Evolutionary conservation across 176 grass and related monocot species (phyloP).

Genomic region (Olyra latifolia): DNA sequence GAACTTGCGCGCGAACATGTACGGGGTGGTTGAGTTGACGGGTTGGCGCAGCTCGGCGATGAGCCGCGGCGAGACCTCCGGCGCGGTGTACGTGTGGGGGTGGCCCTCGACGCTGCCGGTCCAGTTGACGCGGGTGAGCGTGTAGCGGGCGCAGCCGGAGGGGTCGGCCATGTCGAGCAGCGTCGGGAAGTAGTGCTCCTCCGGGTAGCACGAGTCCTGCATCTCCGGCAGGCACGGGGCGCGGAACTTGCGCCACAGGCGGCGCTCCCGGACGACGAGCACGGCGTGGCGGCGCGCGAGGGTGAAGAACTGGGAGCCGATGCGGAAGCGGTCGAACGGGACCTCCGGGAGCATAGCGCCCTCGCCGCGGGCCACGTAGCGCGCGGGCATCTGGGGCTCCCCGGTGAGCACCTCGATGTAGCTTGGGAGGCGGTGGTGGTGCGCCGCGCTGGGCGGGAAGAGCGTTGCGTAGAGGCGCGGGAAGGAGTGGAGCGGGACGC

Average conservation of each 20-base stretch:
- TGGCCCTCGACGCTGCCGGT: constrained; percentile 75
- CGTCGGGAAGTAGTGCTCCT: constrained; percentile 97
- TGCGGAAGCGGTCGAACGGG: constrained; percentile 66
- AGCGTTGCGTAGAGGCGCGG: constrained; percentile 46
- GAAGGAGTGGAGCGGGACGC: constrained; percentile 81
- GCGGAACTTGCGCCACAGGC: constrained; percentile 82
- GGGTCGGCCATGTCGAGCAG: constrained; percentile 82
- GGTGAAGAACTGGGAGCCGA: constrained; percentile 91
- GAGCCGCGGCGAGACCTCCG: constrained; percentile 54
- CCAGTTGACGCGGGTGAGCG: constrained; percentile 88
- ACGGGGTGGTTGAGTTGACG: constrained; percentile 29
- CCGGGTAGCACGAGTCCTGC: constrained; percentile 67
- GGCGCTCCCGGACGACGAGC: constrained; percentile 68
- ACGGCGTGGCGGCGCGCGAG: constrained; percentile 70
- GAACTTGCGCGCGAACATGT: constrained; percentile 95
- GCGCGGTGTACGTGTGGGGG: constrained; percentile 53
- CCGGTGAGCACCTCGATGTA: constrained; percentile 90
- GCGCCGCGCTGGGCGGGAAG: constrained; percentile 4
- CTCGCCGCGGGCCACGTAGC: constrained; percentile 71
- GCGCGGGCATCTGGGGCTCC: constrained; percentile 53
- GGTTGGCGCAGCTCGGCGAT: constrained; percentile 45
- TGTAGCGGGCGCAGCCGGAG: constrained; percentile 55
- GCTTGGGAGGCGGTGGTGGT: constrained; percentile 43
- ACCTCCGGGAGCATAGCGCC: constrained; percentile 77
- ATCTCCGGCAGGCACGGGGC: constrained; percentile 52